These are phyloP conservation scores for Amanita jacksonii DNA, from an alignment of 768 basidiomycete genomes.

Conservation along the genomic window DNA sequence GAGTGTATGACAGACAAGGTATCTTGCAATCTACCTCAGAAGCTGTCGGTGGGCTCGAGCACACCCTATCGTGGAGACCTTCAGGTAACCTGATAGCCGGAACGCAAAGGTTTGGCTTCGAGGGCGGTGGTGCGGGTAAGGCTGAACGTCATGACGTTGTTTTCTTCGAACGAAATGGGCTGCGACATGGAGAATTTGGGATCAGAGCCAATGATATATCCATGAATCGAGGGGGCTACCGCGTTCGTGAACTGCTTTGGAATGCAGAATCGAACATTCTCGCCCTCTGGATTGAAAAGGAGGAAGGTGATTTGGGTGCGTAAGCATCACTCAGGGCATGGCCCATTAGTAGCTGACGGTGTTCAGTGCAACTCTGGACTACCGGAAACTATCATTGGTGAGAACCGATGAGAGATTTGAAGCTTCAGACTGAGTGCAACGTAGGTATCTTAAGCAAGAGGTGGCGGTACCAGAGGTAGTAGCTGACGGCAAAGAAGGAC, in stretches of 20 bases:
- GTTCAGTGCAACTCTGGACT: constrained; percentile 85
- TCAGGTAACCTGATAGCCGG: constrained; percentile 78
- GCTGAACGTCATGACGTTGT: constrained; percentile 76
- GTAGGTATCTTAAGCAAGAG: constrained; percentile 91
- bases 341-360: constrained; percentile 7
- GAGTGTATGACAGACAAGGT: constrained; percentile 70
- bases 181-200: constrained; percentile 84
- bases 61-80: constrained; percentile 75
- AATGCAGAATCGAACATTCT: constrained; percentile 83
- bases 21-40: constrained; percentile 80
- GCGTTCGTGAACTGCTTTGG: constrained; percentile 73
- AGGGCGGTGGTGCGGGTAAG: constrained; percentile 57
- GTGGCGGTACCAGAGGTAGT: constrained; percentile 36
- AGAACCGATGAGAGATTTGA: not conserved
- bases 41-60: constrained; percentile 73
- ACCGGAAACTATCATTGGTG: constrained; percentile 94
- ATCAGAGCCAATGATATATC: constrained; percentile 36
- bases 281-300: constrained; percentile 72
- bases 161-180: constrained; percentile 92
- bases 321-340: constrained; percentile 8
- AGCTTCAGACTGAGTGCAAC: not conserved
- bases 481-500: constrained; percentile 22
- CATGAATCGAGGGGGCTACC: constrained; percentile 51
- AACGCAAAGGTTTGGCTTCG: constrained; percentile 75
- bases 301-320: constrained; percentile 63